Percentiles rank a stretch among this genome's conserved stretches.
Conservation (phyloP, 371 early-diverging fungal species). For the Neoconidiobolus thromboides region DNA sequence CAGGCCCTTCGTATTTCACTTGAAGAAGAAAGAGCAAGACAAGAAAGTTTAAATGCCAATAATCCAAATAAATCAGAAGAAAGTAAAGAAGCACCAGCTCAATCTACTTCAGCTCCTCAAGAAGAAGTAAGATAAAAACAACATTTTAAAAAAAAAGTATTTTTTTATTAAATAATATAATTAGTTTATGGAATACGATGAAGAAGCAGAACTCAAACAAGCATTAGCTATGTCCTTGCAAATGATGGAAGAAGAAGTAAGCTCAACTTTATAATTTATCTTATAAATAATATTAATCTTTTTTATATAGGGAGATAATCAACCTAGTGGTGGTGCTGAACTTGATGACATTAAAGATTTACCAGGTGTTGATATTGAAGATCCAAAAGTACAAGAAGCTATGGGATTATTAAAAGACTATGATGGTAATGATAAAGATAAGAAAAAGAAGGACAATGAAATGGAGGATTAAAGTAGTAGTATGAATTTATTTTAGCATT, state of each 20-base stretch:
- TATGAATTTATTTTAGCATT: background rate
- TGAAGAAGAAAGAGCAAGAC: constrained; percentile 90
- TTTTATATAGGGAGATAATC: background rate
- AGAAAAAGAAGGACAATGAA: constrained; percentile 12
- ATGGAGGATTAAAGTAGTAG: background rate
- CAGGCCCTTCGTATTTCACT: constrained; percentile 86
- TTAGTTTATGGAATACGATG: constrained; percentile 51
- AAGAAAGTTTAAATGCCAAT: constrained; percentile 31
- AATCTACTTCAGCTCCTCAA: constrained; percentile 9
- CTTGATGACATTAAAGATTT: constrained; percentile 54
- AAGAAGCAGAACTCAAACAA: constrained; percentile 73
- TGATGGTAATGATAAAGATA: constrained; percentile 22
- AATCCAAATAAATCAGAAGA: constrained; percentile 7
- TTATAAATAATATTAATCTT: background rate
- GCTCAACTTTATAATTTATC: background rate
- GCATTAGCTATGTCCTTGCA: constrained; percentile 80
- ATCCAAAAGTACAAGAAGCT: constrained; percentile 62
- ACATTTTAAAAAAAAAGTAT: too few species aligned
- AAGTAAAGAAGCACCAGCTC: constrained; percentile 19
- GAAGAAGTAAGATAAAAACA: constrained; percentile 14
- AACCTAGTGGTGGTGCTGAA: constrained; percentile 25
- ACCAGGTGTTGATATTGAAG: constrained; percentile 75
- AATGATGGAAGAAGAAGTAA: constrained; percentile 17
- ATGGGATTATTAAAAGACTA: constrained; percentile 29
- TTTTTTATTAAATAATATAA: background rate